phyloP scores from a whole-genome alignment of 2,329 filamentous ascomycete species.

The Colletotrichum sp. region DNA sequence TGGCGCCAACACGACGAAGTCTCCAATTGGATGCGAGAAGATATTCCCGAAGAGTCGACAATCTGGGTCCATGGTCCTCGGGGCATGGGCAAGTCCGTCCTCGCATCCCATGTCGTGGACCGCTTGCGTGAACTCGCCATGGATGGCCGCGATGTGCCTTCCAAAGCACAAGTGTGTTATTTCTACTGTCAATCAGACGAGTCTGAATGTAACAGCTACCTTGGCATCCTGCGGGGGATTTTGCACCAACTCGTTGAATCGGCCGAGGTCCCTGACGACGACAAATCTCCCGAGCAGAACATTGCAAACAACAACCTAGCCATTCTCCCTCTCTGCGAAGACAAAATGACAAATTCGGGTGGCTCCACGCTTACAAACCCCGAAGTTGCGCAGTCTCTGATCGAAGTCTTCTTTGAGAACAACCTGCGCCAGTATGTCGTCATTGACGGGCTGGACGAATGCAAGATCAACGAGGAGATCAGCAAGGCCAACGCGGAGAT shows the following conservation, averaged over 20 bases:
- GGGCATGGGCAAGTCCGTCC: slow-evolving; percentile 45
- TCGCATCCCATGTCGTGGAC: slow-evolving; percentile 43
- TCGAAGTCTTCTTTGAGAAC: slow-evolving; percentile 34
- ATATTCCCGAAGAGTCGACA: slow-evolving; percentile 25
- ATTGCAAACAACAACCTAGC: slow-evolving; percentile 22
- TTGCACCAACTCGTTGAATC: slow-evolving; percentile 34
- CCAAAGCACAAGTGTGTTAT: slow-evolving; percentile 32
- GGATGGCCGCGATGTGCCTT: background rate
- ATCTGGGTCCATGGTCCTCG: slow-evolving; percentile 37
- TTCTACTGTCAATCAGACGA: slow-evolving; percentile 46
- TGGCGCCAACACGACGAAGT: slow-evolving; percentile 1
- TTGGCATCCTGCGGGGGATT: slow-evolving; percentile 34
- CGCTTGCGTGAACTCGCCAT: slow-evolving; percentile 22
- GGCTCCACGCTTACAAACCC: slow-evolving; percentile 29
- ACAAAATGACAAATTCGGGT: slow-evolving; percentile 28
- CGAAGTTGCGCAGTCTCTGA: slow-evolving; percentile 29
- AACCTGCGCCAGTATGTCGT: slow-evolving; percentile 38
- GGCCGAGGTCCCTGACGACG: background rate
- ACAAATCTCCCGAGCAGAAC: accelerated
- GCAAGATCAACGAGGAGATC: too few relatives aligned
- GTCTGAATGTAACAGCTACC: slow-evolving; percentile 27
- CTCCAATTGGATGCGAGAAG: slow-evolving; percentile 16
- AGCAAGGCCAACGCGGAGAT: too few relatives aligned
- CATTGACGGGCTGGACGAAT: slow-evolving; percentile 51
- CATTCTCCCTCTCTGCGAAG: slow-evolving; percentile 32